Conservation (phyloP, 306 rosid genomes). For the Lathyrus oleraceus region DNA sequence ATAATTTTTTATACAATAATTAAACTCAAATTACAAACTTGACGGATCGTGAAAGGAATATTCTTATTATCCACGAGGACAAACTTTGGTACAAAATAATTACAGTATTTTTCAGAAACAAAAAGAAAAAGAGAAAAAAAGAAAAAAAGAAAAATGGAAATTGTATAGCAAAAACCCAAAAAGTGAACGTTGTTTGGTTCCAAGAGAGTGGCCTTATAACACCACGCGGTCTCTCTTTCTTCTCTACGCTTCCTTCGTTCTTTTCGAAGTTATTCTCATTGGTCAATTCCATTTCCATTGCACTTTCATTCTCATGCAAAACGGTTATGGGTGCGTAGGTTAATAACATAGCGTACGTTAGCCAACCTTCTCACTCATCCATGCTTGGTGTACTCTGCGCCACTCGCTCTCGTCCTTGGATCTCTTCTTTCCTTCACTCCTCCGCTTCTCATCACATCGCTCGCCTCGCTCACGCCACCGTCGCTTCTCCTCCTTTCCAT, state of each 20-base stretch:
- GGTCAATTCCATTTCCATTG: not conserved
- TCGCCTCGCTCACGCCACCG: constrained; percentile 38
- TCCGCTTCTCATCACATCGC: constrained; percentile 41
- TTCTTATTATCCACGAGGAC: not conserved
- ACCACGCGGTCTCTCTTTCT: constrained; percentile 1
- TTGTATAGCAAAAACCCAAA: not conserved
- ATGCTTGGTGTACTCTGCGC: constrained; percentile 44
- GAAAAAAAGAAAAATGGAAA: not conserved
- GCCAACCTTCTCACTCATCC: constrained; percentile 21
- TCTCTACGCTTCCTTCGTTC: not conserved
- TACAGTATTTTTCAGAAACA: not conserved
- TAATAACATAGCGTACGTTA: constrained; percentile 32
- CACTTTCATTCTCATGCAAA: not conserved
- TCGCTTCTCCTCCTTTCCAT: constrained; percentile 24
- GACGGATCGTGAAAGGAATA: not conserved
- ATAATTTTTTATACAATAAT: no score
- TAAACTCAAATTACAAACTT: not conserved
- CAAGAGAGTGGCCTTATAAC: not conserved
- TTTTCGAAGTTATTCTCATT: not conserved
- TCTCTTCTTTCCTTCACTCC: constrained; percentile 47
- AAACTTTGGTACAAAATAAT: not conserved
- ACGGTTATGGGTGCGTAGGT: constrained; percentile 36
- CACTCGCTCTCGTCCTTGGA: constrained; percentile 43
- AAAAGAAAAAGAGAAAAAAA: no score
- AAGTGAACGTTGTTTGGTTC: not conserved